Evolutionary conservation across 257 asterid genomes (phyloP).

Genomic region (Thymus quinquecostatus): DNA sequence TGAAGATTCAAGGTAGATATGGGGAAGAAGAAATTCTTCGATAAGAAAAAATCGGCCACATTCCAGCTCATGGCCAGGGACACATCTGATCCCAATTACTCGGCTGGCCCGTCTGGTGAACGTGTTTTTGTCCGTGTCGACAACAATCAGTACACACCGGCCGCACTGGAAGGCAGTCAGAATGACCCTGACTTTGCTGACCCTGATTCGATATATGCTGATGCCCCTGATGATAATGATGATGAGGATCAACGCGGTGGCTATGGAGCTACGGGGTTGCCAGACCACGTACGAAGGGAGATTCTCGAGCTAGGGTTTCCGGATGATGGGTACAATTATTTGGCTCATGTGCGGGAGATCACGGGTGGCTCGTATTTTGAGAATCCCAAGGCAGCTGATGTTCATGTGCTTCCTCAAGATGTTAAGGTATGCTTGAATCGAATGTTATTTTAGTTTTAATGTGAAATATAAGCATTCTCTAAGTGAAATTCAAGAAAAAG

Average conservation of each 20-base stretch:
- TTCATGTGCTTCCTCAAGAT: slow-evolving; percentile 61
- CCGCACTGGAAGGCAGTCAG: slow-evolving; percentile 34
- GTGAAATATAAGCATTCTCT: not conserved
- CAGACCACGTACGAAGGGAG: slow-evolving; percentile 77
- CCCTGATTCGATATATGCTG: slow-evolving; percentile 56
- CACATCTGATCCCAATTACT: slow-evolving; percentile 72
- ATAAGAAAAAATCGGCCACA: slow-evolving; percentile 87
- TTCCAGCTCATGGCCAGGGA: slow-evolving; percentile 89
- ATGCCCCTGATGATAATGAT: slow-evolving; percentile 60
- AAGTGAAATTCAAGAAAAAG: not conserved
- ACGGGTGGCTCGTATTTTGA: slow-evolving; percentile 87
- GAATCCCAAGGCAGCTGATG: slow-evolving; percentile 66
- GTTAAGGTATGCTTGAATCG: slow-evolving; percentile 61
- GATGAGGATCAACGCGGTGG: slow-evolving; percentile 27
- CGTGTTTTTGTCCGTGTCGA: slow-evolving; percentile 81
- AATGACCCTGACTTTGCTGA: slow-evolving; percentile 31
- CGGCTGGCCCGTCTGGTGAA: slow-evolving; percentile 64
- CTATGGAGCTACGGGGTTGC: slow-evolving; percentile 40
- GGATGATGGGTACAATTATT: slow-evolving; percentile 92
- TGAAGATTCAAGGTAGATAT: slow-evolving; percentile 29
- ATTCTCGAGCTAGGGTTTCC: slow-evolving; percentile 92
- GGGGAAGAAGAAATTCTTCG: slow-evolving; percentile 79
- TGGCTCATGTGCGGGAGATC: slow-evolving; percentile 81
- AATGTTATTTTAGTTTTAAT: not conserved
- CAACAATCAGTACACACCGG: slow-evolving; percentile 55